Base-by-base conservation (phyloP, 148 eudicot species). In the Spergularia bocconei region DNA sequence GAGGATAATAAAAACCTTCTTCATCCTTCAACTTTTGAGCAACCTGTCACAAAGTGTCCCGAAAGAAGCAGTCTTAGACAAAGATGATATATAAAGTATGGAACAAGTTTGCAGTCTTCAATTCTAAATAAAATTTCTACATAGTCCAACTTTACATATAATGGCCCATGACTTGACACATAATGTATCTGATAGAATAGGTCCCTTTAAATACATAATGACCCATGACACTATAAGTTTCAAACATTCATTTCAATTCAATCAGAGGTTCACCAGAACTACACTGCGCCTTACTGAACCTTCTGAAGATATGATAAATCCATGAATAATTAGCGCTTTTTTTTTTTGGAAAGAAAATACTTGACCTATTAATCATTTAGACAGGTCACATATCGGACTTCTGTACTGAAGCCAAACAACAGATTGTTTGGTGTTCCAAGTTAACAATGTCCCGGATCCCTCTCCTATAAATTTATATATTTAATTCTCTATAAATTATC, bases 1-100 rank as follows among this genome's bases (percentile, higher is more conserved):
- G 96, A 72, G 98, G 93, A 84, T 91, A 93, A 84, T 89, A 93
- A 72, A 91, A 93, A 38, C 96, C 98, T 76, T 86, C 98, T 78
- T 93, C 98, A 55, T 85, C 91, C 81, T 77, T 91, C 96, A 93
- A 85, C 85, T 88, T 88, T 69, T 87, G 84, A 76, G 98, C 98
- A 65, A 93, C 96, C 98, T 93, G 85, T 57, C 63, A 78, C 83
- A 67, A 59, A 55, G 75, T 33, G 36, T 25, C 61, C 50, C 16
- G 21, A 76, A 66, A 70, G 12, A 65, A 63, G 50, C 63, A 68
- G 52, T 41, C n/a, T 54, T 51, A 54, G 63, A 20, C 55, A 16
- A 67, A 71, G 13, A 48, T 56, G 25, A 66, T 69, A 75, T 53
- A 21, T 55, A 56, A 38, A 17, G 38, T 19, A 15, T 54, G 19